Conservation (phyloP, 1,284 basidiomycete genomes). For the Trametes hirsuta region DNA sequence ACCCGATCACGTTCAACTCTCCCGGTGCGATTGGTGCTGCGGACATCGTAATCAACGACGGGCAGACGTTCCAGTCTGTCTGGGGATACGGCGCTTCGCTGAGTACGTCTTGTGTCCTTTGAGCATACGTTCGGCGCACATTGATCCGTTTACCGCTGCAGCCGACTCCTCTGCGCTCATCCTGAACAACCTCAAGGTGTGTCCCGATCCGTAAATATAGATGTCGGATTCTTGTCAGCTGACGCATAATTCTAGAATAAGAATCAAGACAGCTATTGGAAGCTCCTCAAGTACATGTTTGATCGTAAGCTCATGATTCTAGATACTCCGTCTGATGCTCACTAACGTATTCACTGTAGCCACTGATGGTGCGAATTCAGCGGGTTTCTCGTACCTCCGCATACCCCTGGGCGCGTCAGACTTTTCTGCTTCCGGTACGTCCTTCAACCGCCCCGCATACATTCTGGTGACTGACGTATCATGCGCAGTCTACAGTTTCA, state of each 20-base stretch:
- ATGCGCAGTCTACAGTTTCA: conserved; percentile 48
- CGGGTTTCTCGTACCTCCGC: conserved; percentile 52
- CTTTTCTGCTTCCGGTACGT: conserved; percentile 37
- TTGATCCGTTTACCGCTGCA: conserved; percentile 18
- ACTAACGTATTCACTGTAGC: conserved; percentile 32
- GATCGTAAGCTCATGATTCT: conserved; percentile 38
- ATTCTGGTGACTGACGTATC: conserved; percentile 4
- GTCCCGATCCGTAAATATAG: neutral
- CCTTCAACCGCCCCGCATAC: neutral
- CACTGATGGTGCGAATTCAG: conserved; percentile 47
- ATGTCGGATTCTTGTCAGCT: neutral
- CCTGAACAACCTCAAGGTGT: conserved; percentile 49
- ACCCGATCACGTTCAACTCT: conserved; percentile 41
- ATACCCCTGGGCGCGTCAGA: conserved; percentile 54
- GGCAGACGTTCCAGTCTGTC: conserved; percentile 46
- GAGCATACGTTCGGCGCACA: neutral
- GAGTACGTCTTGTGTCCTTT: conserved; percentile 35
- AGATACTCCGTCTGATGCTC: neutral
- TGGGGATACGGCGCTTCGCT: conserved; percentile 51
- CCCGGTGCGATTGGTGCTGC: conserved; percentile 46
- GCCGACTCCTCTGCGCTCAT: conserved; percentile 54
- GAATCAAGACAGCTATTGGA: conserved; percentile 47
- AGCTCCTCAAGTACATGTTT: conserved; percentile 48
- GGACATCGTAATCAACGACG: conserved; percentile 48
- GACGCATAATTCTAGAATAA: conserved; percentile 33